Evolutionary conservation across 192 early-diverging fungal species (phyloP).

Genomic region (Kickxella alabastrina): DNA sequence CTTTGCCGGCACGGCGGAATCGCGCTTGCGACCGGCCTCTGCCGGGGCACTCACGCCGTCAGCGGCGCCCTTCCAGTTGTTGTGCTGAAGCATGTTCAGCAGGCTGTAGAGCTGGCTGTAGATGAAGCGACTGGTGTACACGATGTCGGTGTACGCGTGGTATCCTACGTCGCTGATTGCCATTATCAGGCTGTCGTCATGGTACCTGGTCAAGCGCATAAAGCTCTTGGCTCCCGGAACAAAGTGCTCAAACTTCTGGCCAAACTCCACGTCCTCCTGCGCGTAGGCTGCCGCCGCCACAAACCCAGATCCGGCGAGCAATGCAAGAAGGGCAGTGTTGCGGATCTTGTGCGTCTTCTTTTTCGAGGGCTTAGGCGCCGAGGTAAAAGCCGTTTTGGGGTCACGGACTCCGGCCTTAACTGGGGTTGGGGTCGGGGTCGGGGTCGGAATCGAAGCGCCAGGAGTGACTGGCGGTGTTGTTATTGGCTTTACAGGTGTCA

Average conservation of each 20-base stretch:
- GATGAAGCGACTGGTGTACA: slow-evolving; percentile 40
- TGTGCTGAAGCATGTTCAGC: slow-evolving; percentile 51
- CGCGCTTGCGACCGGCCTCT: slow-evolving; percentile 10
- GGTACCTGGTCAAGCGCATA: slow-evolving; percentile 52
- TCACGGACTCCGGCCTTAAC: slow-evolving; percentile 23
- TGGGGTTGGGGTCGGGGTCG: too few species aligned
- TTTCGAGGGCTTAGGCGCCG: slow-evolving; percentile 29
- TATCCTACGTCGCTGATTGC: slow-evolving; percentile 56
- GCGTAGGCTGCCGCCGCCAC: slow-evolving; percentile 42
- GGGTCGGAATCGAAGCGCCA: too few species aligned
- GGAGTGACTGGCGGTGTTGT: background rate
- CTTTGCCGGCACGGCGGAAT: background rate
- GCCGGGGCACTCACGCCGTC: slow-evolving; percentile 12
- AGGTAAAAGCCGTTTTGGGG: slow-evolving; percentile 15
- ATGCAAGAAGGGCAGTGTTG: slow-evolving; percentile 25
- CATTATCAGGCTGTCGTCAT: slow-evolving; percentile 48
- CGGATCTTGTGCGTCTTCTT: slow-evolving; percentile 43
- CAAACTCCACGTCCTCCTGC: slow-evolving; percentile 53
- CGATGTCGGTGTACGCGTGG: slow-evolving; percentile 55
- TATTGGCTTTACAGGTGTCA: background rate
- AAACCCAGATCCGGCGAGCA: slow-evolving; percentile 35
- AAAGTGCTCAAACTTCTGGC: slow-evolving; percentile 53
- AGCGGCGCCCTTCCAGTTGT: slow-evolving; percentile 46
- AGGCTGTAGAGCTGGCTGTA: slow-evolving; percentile 51
- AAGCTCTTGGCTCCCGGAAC: slow-evolving; percentile 57